Conservation (phyloP, 2,329 filamentous ascomycete genomes). For the Cytospora leucostoma region DNA sequence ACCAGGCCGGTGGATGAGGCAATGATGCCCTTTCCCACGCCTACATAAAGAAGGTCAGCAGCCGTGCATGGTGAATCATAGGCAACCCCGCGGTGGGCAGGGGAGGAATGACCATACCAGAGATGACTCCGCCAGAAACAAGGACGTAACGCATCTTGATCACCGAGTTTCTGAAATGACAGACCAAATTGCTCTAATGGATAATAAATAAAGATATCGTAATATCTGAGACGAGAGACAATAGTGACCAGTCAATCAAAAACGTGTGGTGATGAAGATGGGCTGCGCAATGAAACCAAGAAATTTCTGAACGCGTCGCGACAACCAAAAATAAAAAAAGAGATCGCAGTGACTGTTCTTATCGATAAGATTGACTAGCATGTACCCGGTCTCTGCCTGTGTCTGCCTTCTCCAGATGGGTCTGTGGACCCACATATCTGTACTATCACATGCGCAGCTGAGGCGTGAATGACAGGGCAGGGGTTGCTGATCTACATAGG, state of each 20-base stretch:
- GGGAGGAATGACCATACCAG: slow-evolving; percentile 23
- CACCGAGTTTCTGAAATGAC: slow-evolving; percentile 1
- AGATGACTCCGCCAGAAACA: slow-evolving; percentile 29
- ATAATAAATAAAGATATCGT: neutral
- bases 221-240: slow-evolving; percentile 2
- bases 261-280: slow-evolving; percentile 17
- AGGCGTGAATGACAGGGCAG: neutral
- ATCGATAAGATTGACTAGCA: slow-evolving; percentile 25
- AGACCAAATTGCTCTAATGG: neutral
- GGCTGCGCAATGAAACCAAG: slow-evolving; percentile 17
- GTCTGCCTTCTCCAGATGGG: no score
- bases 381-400: neutral
- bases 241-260: slow-evolving; percentile 6
- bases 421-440: no score
- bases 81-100: neutral
- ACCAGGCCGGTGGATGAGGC: slow-evolving; percentile 27
- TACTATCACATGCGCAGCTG: neutral
- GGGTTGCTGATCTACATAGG: neutral
- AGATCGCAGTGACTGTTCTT: slow-evolving; percentile 23
- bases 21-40: slow-evolving; percentile 29
- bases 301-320: slow-evolving; percentile 26
- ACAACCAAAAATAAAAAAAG: slow-evolving; percentile 12
- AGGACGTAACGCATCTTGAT: slow-evolving; percentile 30
- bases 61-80: neutral
- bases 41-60: slow-evolving; percentile 21